Conservation (phyloP, 805 yeast species). For the Nakazawaea wickerhamii region DNA sequence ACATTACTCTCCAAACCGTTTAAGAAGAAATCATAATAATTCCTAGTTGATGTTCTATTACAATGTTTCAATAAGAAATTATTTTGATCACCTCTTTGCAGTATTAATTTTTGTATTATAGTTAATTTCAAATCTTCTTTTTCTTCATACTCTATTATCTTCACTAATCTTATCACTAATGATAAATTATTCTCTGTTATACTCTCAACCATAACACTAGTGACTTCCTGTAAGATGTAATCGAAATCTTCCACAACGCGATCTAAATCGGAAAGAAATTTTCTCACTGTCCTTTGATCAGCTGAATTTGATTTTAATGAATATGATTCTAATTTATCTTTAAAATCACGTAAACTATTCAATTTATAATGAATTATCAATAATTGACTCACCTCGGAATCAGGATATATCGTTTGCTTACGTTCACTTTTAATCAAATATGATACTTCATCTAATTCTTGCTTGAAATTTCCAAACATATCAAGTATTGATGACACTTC, state of each 20-base stretch:
- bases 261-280: slow-evolving; percentile 41
- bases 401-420: slow-evolving; percentile 38
- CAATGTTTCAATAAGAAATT: slow-evolving; percentile 27
- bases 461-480: slow-evolving; percentile 53
- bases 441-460: slow-evolving; percentile 45
- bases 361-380: slow-evolving; percentile 65
- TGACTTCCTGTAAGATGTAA: slow-evolving; percentile 55
- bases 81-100: slow-evolving; percentile 15
- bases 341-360: slow-evolving; percentile 68
- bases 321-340: slow-evolving; percentile 64
- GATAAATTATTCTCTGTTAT: slow-evolving; percentile 63
- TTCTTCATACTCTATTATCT: slow-evolving; percentile 77
- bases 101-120: slow-evolving; percentile 20
- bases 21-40: slow-evolving; percentile 58
- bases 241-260: slow-evolving; percentile 55
- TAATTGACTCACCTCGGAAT: slow-evolving; percentile 46
- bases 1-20: slow-evolving; percentile 55
- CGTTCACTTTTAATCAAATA: slow-evolving; percentile 44
- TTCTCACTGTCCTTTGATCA: slow-evolving; percentile 57
- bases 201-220: slow-evolving; percentile 66
- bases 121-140: slow-evolving; percentile 60
- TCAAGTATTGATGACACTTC: slow-evolving; percentile 61
- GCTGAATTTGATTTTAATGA: slow-evolving; percentile 45
- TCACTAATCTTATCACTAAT: slow-evolving; percentile 64
- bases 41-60: slow-evolving; percentile 44